Evolutionary conservation across 257 asterid species (phyloP).

Genomic region (Plantago major): DNA sequence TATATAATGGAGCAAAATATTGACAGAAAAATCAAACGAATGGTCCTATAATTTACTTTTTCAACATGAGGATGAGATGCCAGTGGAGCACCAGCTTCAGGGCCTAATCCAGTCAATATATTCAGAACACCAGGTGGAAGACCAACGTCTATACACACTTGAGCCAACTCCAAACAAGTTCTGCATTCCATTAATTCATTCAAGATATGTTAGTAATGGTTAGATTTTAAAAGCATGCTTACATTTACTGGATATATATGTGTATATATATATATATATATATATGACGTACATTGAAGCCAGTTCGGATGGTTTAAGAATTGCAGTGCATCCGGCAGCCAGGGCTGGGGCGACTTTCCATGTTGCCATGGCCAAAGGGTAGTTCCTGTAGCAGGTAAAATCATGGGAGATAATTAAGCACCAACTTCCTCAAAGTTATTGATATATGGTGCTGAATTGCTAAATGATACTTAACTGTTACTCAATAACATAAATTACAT

Average conservation of each 20-base stretch:
- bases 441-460: too few species aligned
- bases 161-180: conserved; percentile 93
- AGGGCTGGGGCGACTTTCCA: conserved; percentile 99
- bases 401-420: too few species aligned
- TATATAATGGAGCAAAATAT: background rate
- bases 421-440: too few species aligned
- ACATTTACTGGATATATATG: background rate
- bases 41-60: conserved; percentile 44
- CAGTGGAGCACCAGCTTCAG: conserved; percentile 93
- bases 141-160: conserved; percentile 77
- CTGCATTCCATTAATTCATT: conserved; percentile 27
- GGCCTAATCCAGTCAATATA: conserved; percentile 79
- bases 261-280: too few species aligned
- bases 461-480: too few species aligned
- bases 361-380: conserved; percentile 87
- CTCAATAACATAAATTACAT: too few species aligned
- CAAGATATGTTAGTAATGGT: conserved; percentile 10
- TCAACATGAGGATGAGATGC: conserved; percentile 94
- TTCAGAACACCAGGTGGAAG: conserved; percentile 88
- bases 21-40: conserved; percentile 2
- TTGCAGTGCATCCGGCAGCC: conserved; percentile 94
- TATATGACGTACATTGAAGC: conserved; percentile 61
- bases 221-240: background rate
- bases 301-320: conserved; percentile 91
- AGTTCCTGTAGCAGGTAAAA: conserved; percentile 49